Evolutionary conservation across 805 yeast genomes (phyloP), one percentile per base, ranked within the genome.

Genomic region (Tetrapisispora taiwanensis): DNA sequence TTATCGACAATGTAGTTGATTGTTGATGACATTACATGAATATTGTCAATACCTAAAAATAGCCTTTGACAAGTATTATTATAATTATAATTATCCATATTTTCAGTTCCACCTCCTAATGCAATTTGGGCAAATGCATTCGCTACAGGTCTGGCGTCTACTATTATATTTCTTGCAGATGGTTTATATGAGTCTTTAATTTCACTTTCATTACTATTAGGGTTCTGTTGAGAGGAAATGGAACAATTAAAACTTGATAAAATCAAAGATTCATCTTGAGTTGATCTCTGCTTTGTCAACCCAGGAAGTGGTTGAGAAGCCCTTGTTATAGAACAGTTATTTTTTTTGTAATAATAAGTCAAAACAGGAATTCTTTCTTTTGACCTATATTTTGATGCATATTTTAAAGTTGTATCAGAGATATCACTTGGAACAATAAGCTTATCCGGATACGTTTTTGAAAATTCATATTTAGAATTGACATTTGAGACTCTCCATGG

Each of bases 101-200:
- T 82, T 59, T 92, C 98, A 0, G 96, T 83, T 1, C 98, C 98
- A n/a, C 97, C 98, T 12, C 98, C 98, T 14, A 92, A 66, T 0
- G 97, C 97, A 38, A 86, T 85, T 55, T 92, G 97, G 0, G 96
- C 97, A 76, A 88, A 76, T 7, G 97, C 97, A 62, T 92, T 92
- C 0, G 97, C 83, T 22, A 88, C 62, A 0, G 98, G 98, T 45
- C 98, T 70, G 19, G 95, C 84, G 66, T 92, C 98, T 4, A 87
- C 90, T 27, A 92, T 79, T 26, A 92, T 63, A 55, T 89, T 81
- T 38, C 71, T 72, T 19, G 14, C 30, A 14, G 73, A 52, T 24
- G n/a, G 35, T 8, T n/a, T 15, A 31, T 31, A 7, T 17, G 26
- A 20, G 19, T 7, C 6, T 30, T 38, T 27, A 22, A 20, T 14